phyloP scores from a whole-genome alignment of 164 flowering plant species.

The Tinospora cordifolia region DNA sequence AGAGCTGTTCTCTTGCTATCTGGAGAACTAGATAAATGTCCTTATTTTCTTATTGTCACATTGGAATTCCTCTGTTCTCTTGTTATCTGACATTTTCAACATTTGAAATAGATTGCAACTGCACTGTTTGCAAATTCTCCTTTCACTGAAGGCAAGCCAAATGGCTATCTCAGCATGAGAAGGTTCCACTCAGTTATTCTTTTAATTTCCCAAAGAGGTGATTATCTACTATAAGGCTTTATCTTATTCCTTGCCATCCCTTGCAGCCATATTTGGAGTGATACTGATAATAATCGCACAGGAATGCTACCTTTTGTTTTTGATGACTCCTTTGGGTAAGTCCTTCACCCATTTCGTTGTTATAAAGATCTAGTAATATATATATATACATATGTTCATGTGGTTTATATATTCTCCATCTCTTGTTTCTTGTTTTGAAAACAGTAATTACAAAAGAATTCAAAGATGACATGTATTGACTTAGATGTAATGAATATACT shows the following conservation, averaged over 20 bases:
- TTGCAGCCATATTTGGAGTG: conserved; percentile 90
- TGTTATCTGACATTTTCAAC: conserved; percentile 22
- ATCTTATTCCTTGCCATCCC: conserved; percentile 9
- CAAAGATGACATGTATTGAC: no score
- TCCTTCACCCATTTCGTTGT: conserved; percentile 6
- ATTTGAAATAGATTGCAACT: conserved; percentile 77
- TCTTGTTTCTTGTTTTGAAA: not conserved
- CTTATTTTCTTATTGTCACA: no score
- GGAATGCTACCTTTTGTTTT: conserved; percentile 99
- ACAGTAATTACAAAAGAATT: no score
- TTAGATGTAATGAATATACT: no score
- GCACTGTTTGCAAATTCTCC: conserved; percentile 98
- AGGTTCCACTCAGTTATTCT: conserved; percentile 40
- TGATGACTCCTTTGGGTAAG: conserved; percentile 90
- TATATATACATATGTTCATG: no score
- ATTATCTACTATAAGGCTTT: not conserved
- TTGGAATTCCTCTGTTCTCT: not conserved
- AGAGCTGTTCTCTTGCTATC: no score
- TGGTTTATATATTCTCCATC: not conserved
- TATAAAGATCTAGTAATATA: not conserved
- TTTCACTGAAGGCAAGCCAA: conserved; percentile 94
- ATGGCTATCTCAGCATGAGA: conserved; percentile 96
- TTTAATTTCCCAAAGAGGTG: not conserved
- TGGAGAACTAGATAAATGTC: no score
- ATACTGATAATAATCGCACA: conserved; percentile 80